Evolutionary conservation across 805 yeast species (phyloP).

Genomic region (Saccharomycopsis synnaedendra): DNA sequence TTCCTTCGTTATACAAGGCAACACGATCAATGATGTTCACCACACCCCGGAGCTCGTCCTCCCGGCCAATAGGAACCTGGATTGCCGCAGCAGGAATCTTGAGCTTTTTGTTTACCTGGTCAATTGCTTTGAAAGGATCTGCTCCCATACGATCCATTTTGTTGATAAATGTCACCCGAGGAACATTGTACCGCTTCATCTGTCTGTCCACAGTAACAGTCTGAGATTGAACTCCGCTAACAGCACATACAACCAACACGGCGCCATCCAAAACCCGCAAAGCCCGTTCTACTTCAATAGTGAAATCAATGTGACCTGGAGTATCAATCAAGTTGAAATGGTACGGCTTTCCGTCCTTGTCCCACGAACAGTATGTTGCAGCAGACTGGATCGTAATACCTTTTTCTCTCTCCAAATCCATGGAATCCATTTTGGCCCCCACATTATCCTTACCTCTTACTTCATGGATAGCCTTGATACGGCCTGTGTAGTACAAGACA

Average conservation of each 20-base stretch:
- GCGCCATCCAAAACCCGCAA: slow-evolving; percentile 97
- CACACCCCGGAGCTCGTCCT: slow-evolving; percentile 72
- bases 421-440: slow-evolving; percentile 99
- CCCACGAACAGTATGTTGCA: slow-evolving; percentile 97
- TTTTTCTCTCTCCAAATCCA: slow-evolving; percentile 97
- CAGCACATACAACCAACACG: slow-evolving; percentile 96
- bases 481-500: slow-evolving; percentile 90
- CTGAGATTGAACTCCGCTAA: slow-evolving; percentile 96
- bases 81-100: slow-evolving; percentile 94
- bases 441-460: slow-evolving; percentile 95
- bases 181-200: slow-evolving; percentile 97
- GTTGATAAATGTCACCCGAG: slow-evolving; percentile 90
- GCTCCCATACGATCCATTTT: slow-evolving; percentile 99
- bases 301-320: slow-evolving; percentile 98
- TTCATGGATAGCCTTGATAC: slow-evolving; percentile 94
- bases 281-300: slow-evolving; percentile 98
- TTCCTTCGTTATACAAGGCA: slow-evolving; percentile 81
- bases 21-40: slow-evolving; percentile 85
- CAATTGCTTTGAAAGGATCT: slow-evolving; percentile 90
- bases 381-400: slow-evolving; percentile 99
- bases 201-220: slow-evolving; percentile 98
- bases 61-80: slow-evolving; percentile 96
- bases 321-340: slow-evolving; percentile 96
- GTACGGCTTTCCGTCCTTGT: slow-evolving; percentile 52
- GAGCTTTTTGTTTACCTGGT: slow-evolving; percentile 77